These are phyloP conservation scores for Areca catechu DNA, from an alignment of 176 grass and related monocot species.

Conservation along the genomic window DNA sequence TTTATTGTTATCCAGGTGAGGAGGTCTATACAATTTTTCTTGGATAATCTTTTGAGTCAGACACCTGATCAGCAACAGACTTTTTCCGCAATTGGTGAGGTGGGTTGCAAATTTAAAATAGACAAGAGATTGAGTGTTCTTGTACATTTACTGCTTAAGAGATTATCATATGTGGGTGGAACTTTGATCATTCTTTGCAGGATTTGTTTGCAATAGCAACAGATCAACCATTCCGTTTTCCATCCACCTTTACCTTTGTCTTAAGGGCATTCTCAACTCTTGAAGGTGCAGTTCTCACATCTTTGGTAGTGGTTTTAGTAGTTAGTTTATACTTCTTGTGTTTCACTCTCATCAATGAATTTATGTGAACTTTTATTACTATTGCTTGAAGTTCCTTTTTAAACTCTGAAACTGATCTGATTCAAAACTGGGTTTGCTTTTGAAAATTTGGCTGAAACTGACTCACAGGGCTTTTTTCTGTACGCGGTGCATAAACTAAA, in stretches of 20 bases:
- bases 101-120: slow-evolving; percentile 18
- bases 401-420: too few species aligned
- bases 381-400: too few species aligned
- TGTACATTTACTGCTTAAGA: too few species aligned
- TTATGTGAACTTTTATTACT: too few species aligned
- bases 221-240: slow-evolving; percentile 97
- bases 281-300: slow-evolving; percentile 51
- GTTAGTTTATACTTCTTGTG: neutral
- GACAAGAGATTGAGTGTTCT: too few species aligned
- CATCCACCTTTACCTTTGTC: slow-evolving; percentile 93
- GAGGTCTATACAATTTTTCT: slow-evolving; percentile 87
- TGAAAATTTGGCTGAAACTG: too few species aligned
- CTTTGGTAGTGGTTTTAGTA: slow-evolving; percentile 6
- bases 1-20: slow-evolving; percentile 49
- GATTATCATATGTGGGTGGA: too few species aligned
- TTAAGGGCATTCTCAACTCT: slow-evolving; percentile 92
- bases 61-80: slow-evolving; percentile 77
- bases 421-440: too few species aligned
- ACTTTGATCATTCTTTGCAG: slow-evolving; percentile 30
- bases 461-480: too few species aligned
- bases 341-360: too few species aligned
- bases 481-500: too few species aligned
- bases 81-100: slow-evolving; percentile 85
- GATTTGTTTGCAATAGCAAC: slow-evolving; percentile 95
- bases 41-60: slow-evolving; percentile 76